Percentiles rank a stretch among this genome's conserved stretches.
These are phyloP conservation scores for Closterium sp. DNA, from an alignment of 139 green algal species.

Conservation along the genomic window DNA sequence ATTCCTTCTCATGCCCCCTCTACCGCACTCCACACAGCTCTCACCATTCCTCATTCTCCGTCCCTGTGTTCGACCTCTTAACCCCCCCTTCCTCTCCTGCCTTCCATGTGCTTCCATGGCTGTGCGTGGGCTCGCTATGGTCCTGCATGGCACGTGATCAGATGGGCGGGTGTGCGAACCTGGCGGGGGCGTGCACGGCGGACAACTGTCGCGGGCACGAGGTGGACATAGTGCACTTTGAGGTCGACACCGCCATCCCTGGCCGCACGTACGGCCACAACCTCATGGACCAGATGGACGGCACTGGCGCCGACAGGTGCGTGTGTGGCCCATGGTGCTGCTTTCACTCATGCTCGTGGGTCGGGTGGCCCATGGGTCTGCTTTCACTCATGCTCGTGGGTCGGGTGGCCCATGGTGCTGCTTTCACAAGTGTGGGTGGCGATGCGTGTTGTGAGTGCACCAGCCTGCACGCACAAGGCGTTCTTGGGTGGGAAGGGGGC, in stretches of 20 bases:
- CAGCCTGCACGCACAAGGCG: too few relatives aligned
- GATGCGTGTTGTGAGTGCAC: too few relatives aligned
- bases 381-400: neutral
- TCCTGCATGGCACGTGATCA: neutral
- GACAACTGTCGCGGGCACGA: slow-evolving; percentile 25
- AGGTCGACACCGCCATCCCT: slow-evolving; percentile 35
- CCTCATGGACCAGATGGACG: slow-evolving; percentile 14
- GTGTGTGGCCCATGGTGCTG: neutral
- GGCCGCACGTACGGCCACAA: slow-evolving; percentile 39
- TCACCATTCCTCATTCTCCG: too few relatives aligned
- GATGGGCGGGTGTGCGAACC: slow-evolving; percentile 36
- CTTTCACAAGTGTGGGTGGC: too few relatives aligned
- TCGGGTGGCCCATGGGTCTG: too few relatives aligned
- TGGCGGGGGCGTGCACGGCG: neutral
- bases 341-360: neutral
- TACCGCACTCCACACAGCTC: too few relatives aligned
- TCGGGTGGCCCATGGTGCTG: too few relatives aligned
- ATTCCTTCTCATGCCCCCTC: too few relatives aligned
- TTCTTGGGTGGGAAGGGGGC: too few relatives aligned
- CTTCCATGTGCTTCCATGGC: too few relatives aligned
- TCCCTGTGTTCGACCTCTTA: too few relatives aligned
- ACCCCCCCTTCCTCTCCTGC: too few relatives aligned
- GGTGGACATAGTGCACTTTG: slow-evolving; percentile 38
- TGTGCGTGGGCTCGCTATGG: neutral
- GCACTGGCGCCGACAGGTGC: slow-evolving; percentile 17